Conservation (phyloP, 495 filamentous ascomycete genomes). For the Penicillium canariense region DNA sequence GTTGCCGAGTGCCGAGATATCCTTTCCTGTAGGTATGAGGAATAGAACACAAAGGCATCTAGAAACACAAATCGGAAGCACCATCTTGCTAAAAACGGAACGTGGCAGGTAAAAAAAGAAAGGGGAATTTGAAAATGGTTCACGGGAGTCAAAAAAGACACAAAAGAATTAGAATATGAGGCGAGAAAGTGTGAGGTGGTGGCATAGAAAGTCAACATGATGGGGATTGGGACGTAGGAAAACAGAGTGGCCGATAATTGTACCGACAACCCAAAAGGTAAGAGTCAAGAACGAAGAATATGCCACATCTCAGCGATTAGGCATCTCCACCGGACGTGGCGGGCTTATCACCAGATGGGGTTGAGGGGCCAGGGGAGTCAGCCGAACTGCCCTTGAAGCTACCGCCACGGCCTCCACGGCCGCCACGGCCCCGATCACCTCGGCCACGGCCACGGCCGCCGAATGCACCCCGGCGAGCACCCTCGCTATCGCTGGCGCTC, state of each 20-base stretch:
- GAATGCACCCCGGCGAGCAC: slow-evolving; percentile 58
- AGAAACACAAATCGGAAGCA: slow-evolving; percentile 4
- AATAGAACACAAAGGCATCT: neutral
- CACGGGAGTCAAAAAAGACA: slow-evolving; percentile 22
- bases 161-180: slow-evolving; percentile 29
- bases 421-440: slow-evolving; percentile 49
- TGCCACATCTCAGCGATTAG: slow-evolving; percentile 28
- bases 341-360: slow-evolving; percentile 50
- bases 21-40: neutral
- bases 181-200: slow-evolving; percentile 7
- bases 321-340: slow-evolving; percentile 46
- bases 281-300: slow-evolving; percentile 14
- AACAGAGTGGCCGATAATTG: slow-evolving; percentile 2
- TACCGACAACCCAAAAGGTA: slow-evolving; percentile 11
- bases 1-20: neutral
- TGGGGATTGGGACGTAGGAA: slow-evolving; percentile 1
- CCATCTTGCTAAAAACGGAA: slow-evolving; percentile 13
- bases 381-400: slow-evolving; percentile 47
- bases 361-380: slow-evolving; percentile 46
- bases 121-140: slow-evolving; percentile 24
- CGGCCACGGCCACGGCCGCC: slow-evolving; percentile 60
- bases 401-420: slow-evolving; percentile 46
- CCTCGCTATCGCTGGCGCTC: slow-evolving; percentile 84
- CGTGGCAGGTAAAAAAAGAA: slow-evolving; percentile 12
- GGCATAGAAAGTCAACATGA: slow-evolving; percentile 15